Base-by-base conservation (phyloP, 1,284 basidiomycete genomes). In the Fistulina hepatica region DNA sequence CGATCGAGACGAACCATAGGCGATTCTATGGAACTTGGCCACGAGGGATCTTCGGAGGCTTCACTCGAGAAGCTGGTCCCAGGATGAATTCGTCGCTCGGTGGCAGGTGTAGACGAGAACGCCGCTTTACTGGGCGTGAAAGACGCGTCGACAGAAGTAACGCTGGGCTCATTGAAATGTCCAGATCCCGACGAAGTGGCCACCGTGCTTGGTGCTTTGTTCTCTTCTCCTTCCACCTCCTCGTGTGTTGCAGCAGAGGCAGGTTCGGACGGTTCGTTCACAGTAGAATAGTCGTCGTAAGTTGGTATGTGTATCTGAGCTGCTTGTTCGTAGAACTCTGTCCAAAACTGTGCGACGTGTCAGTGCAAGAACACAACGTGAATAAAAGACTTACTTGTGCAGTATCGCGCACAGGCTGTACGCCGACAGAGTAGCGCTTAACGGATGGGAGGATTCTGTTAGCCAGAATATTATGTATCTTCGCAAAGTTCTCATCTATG, bases 401-500 rank as follows among this genome's bases (percentile, higher is more conserved):
- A 20, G 86, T 83, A 47, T 93, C 86, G 49, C 88, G 69, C 13
- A 91, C 88, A 5, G 89, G 84, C 49, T 90, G 81, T 17, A 85
- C 88, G 15, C 77, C 83, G 12, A 88, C 76, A 1, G 88, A 79
- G 60, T 89, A 95, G 33, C 81, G 71, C 56, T 91, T 93, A 46
- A 97, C 77, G 11, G 89, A 79, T 6, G 92, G 92, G 32, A 97
- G 58, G 23, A 97, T 67, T 49, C 73, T 76, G 35, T 71, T 80
- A 5, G 88, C 81, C 52, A 95, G 70, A n/a, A 89, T 63, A 53
- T 90, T 75, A 52, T 95, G 89, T 37, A 92, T 85, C 48, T 73
- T 82, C 0, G 92, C 82, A 58, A 95, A 92, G 56, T 93, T 92
- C 42, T 88, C 85, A 54, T 97, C 92, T 51, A 94, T 84, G 53